These are phyloP conservation scores for Lactarius trivialis DNA, from an alignment of 768 basidiomycete species.

Conservation along the genomic window DNA sequence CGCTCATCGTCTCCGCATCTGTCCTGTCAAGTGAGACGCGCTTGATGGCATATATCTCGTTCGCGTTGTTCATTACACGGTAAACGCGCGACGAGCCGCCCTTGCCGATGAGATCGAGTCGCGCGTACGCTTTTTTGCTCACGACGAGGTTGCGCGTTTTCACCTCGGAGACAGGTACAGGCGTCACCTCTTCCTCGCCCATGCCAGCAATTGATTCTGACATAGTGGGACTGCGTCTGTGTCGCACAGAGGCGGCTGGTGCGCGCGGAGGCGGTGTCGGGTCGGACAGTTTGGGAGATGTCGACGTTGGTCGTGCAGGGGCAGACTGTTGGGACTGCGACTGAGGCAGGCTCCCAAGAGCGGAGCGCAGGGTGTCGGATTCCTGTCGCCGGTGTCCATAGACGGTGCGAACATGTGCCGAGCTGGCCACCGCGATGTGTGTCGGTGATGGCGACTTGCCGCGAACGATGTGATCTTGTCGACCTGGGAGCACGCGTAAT, in stretches of 20 bases:
- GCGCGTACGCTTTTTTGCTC: slow-evolving; percentile 77
- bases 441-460: slow-evolving; percentile 53
- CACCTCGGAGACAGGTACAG: slow-evolving; percentile 14
- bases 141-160: slow-evolving; percentile 22
- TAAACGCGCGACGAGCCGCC: slow-evolving; percentile 96
- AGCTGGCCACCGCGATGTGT: slow-evolving; percentile 27
- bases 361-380: slow-evolving; percentile 65
- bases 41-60: slow-evolving; percentile 86
- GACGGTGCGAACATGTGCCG: slow-evolving; percentile 29
- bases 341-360: slow-evolving; percentile 30
- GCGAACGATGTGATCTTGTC: slow-evolving; percentile 23
- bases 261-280: slow-evolving; percentile 10
- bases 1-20: slow-evolving; percentile 81
- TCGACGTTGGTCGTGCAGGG: slow-evolving; percentile 13
- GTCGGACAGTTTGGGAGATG: slow-evolving; percentile 15
- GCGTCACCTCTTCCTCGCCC: slow-evolving; percentile 34
- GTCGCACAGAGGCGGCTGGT: slow-evolving; percentile 31
- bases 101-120: slow-evolving; percentile 84
- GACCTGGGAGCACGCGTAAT: slow-evolving; percentile 21
- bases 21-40: slow-evolving; percentile 85
- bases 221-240: slow-evolving; percentile 64
- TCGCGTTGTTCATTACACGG: slow-evolving; percentile 72
- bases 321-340: neutral
- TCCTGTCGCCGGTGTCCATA: slow-evolving; percentile 60
- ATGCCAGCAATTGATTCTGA: slow-evolving; percentile 37